These are phyloP conservation scores for Pholiota conissans DNA, from an alignment of 768 basidiomycete species.

Conservation along the genomic window DNA sequence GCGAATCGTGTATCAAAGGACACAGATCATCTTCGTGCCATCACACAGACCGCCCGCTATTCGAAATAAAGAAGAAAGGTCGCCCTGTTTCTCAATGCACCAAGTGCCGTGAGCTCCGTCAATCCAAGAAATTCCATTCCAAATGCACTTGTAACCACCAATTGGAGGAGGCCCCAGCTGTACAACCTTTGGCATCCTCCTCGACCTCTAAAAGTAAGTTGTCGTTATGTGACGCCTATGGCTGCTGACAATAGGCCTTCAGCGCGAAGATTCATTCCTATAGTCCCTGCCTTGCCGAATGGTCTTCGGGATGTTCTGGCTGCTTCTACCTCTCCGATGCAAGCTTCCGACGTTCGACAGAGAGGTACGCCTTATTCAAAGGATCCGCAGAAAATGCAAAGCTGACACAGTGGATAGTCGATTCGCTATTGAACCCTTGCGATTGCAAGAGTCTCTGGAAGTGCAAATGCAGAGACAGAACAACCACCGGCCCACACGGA, in stretches of 20 bases:
- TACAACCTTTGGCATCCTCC: conserved; percentile 32
- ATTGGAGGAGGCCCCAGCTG: conserved; percentile 30
- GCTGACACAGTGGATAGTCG: conserved; percentile 39
- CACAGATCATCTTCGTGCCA: conserved; percentile 89
- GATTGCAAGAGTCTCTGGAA: conserved; percentile 54
- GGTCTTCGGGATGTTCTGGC: conserved; percentile 60
- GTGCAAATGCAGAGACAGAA: conserved; percentile 46
- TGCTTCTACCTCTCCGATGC: conserved; percentile 24
- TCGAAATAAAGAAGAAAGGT: conserved; percentile 92
- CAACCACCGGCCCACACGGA: conserved; percentile 9
- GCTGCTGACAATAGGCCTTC: conserved; percentile 18
- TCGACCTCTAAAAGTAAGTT: conserved; percentile 42
- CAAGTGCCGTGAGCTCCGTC: conserved; percentile 79
- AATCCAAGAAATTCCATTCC: conserved; percentile 78
- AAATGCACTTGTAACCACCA: conserved; percentile 71
- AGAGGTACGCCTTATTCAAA: conserved; percentile 37
- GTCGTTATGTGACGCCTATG: neutral
- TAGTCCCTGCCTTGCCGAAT: conserved; percentile 71
- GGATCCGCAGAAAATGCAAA: conserved; percentile 7
- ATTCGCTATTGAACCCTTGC: conserved; percentile 65
- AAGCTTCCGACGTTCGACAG: conserved; percentile 46
- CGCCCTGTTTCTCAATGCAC: conserved; percentile 89
- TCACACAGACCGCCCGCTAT: conserved; percentile 87
- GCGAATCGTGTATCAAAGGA: conserved; percentile 93
- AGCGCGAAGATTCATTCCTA: conserved; percentile 73